Evolutionary conservation across 2,329 filamentous ascomycete genomes (phyloP).

Genomic region (Rugonectria rugulosa): DNA sequence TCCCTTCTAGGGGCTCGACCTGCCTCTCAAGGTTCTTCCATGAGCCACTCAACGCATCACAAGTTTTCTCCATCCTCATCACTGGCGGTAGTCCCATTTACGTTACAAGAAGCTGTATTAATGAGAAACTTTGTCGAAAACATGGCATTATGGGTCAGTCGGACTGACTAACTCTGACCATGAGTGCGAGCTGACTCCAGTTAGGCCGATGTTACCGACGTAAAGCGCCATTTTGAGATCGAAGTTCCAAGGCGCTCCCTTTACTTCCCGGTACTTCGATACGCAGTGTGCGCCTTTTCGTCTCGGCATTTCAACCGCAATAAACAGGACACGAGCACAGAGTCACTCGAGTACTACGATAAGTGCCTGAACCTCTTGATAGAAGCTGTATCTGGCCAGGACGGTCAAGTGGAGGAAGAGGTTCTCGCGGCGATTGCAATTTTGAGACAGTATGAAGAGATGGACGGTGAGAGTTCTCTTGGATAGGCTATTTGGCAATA

Average conservation of each 20-base stretch:
- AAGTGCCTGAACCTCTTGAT: conserved; percentile 25
- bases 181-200: neutral
- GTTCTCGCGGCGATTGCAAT: conserved; percentile 21
- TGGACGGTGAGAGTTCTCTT: conserved; percentile 15
- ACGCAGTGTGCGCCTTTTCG: conserved; percentile 28
- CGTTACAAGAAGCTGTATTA: conserved; percentile 17
- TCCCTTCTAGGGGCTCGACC: conserved; percentile 8
- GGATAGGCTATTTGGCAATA: neutral
- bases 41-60: conserved; percentile 13
- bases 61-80: conserved; percentile 14
- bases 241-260: conserved; percentile 25
- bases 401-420: conserved; percentile 20
- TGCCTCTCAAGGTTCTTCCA: conserved; percentile 14
- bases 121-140: conserved; percentile 26
- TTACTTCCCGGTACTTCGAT: conserved; percentile 25
- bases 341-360: conserved; percentile 24
- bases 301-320: conserved; percentile 20
- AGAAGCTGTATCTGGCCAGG: conserved; percentile 19
- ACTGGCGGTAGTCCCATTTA: conserved; percentile 13
- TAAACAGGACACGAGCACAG: conserved; percentile 18
- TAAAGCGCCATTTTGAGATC: conserved; percentile 27
- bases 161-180: too few species aligned
- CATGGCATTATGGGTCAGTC: conserved; percentile 21
- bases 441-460: conserved; percentile 24
- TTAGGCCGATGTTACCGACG: conserved; percentile 23